Evolutionary conservation across 495 filamentous ascomycete species (phyloP), one percentile per base, ranked within the genome.

Genomic region (Aspergillus saccharolyticus): DNA sequence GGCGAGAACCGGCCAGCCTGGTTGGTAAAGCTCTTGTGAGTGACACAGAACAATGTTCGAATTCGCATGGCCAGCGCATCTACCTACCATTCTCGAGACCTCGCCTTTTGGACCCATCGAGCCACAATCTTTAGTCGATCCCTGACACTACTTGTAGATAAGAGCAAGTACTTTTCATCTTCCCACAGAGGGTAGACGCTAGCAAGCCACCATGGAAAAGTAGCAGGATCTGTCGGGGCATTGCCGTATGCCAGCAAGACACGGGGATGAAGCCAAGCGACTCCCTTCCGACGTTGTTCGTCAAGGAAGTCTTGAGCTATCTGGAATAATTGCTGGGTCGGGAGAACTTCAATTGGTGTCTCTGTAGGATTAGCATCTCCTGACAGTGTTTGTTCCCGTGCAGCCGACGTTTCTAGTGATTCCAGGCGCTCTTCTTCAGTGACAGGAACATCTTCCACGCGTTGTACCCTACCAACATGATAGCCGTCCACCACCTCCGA

Each of bases 191-290:
- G 90, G 10, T 95, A 66, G 50, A 95, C 83, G 61, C 81, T 88
- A 16, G 89, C 91, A 59, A 97, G 88, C 92, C 92, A 97, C 78
- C 90, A 97, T 0, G 91, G 89, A 62, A 96, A 94, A 14, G 82
- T 65, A 0, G 84, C 84, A 2, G 89, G 83, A 67, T 96, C 89
- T 7, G 79, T 75, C 0, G 90, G 91, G 16, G 83, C 85, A 42
- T 84, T 79, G 8, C 91, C 91, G 64, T 92, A 94, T n/a, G 85
- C 85, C 14, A 81, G 66, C 46, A 90, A 70, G 2, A 90, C 83
- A 6, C 84, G 81, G 20, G 81, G 75, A 42, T 86, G 82, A 4
- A 96, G 76, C 90, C 91, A 96, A 0, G 81, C 76, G 7, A 86
- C 86, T 43, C 83, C 86, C 42, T 80, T 73, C 19, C 72, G 77